Base-by-base conservation (phyloP, 495 filamentous ascomycete genomes). In the Neurospora sp. region DNA sequence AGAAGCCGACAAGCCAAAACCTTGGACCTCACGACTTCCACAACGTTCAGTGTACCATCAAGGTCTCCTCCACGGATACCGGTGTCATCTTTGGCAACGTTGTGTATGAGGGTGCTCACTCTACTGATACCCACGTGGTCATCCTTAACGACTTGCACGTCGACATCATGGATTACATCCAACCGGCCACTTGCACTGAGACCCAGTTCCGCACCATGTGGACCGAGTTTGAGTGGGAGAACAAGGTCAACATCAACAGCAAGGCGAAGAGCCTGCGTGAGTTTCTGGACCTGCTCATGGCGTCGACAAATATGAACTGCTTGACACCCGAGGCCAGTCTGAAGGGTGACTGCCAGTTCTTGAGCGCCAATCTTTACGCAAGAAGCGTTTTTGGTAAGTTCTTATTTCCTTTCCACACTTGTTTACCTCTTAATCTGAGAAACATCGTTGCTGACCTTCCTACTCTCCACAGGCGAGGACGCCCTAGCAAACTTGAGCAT, bases 181-280 rank as follows among this genome's bases (percentile, higher is more conserved):
- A 98, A 78, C 96, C 96, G 9, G 96, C 96, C 14, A 88, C 93
- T 53, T 99, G 96, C 86, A 94, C 93, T 16, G 96, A 99, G 86
- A 98, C 95, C 41, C 94, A 98, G 79, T 99, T 99, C 90, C 89
- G 96, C 42, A 97, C 94, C 31, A 99, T 99, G 96, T 99, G 96
- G 96, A 98, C 96, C 40, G 96, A 99, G 78, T 99, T 99, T 74
- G 96, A 99, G 82, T 99, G 96, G 96, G 96, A 99, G 87, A 99
- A 99, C 86, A 99, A 99, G 88, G 96, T 99, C 79, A 98, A 98
- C 84, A 98, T 98, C 84, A 97, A 97, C 82, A 94, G 92, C 75
- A 97, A 98, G 85, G 94, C 93, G 75, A 96, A 96, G 87, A 91
- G 85, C 39, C 86, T 99, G 70, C 89, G 96, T 68, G 94, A 96